phyloP scores from a whole-genome alignment of 352 stramenopile species.

The Poterioochromonas sp. region DNA sequence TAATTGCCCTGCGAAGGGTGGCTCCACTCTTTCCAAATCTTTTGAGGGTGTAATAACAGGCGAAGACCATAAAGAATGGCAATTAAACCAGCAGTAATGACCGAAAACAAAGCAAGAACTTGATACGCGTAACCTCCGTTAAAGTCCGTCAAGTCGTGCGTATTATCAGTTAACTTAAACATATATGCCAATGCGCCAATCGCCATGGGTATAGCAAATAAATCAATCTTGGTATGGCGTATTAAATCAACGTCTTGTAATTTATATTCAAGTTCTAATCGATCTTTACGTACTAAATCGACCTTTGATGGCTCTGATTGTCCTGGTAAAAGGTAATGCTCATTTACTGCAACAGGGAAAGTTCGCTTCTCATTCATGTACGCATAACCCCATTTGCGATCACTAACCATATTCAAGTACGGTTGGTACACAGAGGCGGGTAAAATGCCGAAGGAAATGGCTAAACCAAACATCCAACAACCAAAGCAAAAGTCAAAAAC shows the following conservation, averaged over 20 bases:
- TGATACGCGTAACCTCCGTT: neutral
- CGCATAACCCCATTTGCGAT: neutral
- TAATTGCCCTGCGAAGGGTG: slow-evolving; percentile 5
- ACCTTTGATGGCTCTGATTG: neutral
- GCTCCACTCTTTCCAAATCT: slow-evolving; percentile 21
- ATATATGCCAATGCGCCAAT: slow-evolving; percentile 6
- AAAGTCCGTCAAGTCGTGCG: neutral
- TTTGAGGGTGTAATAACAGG: neutral
- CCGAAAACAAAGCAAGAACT: neutral
- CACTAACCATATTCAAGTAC: neutral
- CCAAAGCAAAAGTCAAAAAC: slow-evolving; percentile 31
- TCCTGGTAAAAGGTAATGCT: slow-evolving; percentile 6
- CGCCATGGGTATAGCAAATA: slow-evolving; percentile 22
- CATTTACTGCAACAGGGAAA: neutral
- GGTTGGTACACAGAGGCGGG: neutral
- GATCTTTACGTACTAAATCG: slow-evolving; percentile 31
- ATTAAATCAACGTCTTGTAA: slow-evolving; percentile 5
- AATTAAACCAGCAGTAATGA: neutral
- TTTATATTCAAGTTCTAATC: slow-evolving; percentile 23
- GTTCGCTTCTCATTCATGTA: neutral
- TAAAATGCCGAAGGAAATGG: neutral
- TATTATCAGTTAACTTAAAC: neutral
- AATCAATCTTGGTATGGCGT: neutral
- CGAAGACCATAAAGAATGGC: neutral
- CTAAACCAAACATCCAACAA: slow-evolving; percentile 20